Evolutionary conservation across 2,329 filamentous ascomycete genomes (phyloP).

Genomic region (Cryphonectria japonica): DNA sequence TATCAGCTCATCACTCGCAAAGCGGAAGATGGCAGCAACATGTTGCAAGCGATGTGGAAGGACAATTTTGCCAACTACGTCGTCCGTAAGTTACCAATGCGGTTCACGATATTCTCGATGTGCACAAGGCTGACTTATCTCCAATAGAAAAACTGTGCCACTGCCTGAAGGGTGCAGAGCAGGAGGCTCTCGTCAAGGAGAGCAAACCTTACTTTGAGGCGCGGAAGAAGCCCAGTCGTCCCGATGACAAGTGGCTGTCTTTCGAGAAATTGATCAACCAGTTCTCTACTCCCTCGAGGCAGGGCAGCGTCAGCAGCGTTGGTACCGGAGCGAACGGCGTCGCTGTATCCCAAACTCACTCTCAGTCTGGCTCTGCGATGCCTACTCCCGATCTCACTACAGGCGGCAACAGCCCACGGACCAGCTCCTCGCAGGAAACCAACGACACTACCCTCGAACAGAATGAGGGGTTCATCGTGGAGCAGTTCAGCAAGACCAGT

Average conservation of each 20-base stretch:
- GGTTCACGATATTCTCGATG: not conserved
- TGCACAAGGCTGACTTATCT: slow-evolving; percentile 21
- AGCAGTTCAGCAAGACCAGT: slow-evolving; percentile 34
- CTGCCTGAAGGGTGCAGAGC: slow-evolving; percentile 63
- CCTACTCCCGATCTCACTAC: slow-evolving; percentile 70
- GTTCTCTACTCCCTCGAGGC: slow-evolving; percentile 36
- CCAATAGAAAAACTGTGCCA: slow-evolving; percentile 76
- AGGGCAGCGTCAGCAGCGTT: slow-evolving; percentile 28
- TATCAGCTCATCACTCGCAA: slow-evolving; percentile 64
- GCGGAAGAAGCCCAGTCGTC: slow-evolving; percentile 67
- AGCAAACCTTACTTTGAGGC: slow-evolving; percentile 65
- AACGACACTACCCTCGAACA: slow-evolving; percentile 58
- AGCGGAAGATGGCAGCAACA: slow-evolving; percentile 64
- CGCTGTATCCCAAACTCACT: slow-evolving; percentile 41
- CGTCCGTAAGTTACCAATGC: slow-evolving; percentile 70
- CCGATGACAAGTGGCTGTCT: slow-evolving; percentile 59
- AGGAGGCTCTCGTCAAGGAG: slow-evolving; percentile 62
- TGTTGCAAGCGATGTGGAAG: slow-evolving; percentile 78
- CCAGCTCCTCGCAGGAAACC: slow-evolving; percentile 66
- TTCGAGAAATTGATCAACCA: slow-evolving; percentile 60
- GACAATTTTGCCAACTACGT: slow-evolving; percentile 97
- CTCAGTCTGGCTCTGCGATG: slow-evolving; percentile 55
- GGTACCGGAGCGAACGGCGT: slow-evolving; percentile 28
- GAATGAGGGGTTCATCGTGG: slow-evolving; percentile 31
- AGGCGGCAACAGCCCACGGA: slow-evolving; percentile 71